These are phyloP conservation scores for Tetraselmis striata DNA, from an alignment of 139 green algal genomes.

Conservation along the genomic window DNA sequence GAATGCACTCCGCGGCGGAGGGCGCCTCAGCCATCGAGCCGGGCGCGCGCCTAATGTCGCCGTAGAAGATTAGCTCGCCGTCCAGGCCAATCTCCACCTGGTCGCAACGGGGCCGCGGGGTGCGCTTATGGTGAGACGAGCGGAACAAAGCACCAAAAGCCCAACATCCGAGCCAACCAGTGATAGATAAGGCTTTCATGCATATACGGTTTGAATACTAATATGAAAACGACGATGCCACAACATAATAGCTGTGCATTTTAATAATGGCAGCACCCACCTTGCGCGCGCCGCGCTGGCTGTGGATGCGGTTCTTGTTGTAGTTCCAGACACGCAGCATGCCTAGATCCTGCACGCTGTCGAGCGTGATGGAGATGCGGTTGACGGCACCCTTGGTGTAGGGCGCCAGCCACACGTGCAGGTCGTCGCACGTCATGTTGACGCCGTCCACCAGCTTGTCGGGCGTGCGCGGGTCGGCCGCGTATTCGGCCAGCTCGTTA, in stretches of 20 bases:
- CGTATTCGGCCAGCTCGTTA: constrained; percentile 22
- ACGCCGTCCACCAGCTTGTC: constrained; percentile 37
- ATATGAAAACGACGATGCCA: too few species aligned
- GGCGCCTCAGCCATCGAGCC: constrained; percentile 20
- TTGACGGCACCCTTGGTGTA: constrained; percentile 9
- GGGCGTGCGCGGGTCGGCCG: constrained; percentile 17
- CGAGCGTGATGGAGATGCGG: constrained; percentile 10
- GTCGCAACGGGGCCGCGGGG: too few species aligned
- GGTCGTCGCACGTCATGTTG: constrained; percentile 31
- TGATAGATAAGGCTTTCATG: too few species aligned
- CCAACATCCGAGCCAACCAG: too few species aligned
- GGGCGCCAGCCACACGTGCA: constrained; percentile 35
- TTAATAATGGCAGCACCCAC: not conserved
- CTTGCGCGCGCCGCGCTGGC: constrained; percentile 19
- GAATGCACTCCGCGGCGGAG: constrained; percentile 25
- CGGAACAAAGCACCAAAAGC: too few species aligned
- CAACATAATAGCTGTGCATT: too few species aligned
- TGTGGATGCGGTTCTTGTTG: constrained; percentile 36
- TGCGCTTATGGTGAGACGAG: too few species aligned
- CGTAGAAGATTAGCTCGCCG: constrained; percentile 22
- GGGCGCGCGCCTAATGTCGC: constrained; percentile 24
- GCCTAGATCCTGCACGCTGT: constrained; percentile 9
- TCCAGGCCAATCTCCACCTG: constrained; percentile 19
- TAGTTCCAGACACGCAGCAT: constrained; percentile 40
- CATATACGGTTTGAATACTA: too few species aligned